Conservation (phyloP, 331 rosid species). For the Malus hybrid region DNA sequence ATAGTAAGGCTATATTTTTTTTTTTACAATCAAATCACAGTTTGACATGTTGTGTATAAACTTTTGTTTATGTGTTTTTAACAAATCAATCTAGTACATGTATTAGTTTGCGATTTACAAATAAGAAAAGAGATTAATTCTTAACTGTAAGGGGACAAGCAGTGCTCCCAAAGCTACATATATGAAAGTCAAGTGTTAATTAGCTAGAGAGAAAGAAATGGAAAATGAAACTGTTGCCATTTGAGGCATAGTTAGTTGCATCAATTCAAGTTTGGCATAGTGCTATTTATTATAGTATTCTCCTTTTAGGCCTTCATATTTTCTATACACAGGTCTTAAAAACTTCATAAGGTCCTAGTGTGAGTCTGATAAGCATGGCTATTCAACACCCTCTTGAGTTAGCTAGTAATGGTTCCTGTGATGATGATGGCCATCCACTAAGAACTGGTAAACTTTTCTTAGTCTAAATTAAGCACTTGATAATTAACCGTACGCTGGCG, state of each 20-base stretch:
- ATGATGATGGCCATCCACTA: constrained; percentile 14
- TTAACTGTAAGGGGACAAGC: too few relatives aligned
- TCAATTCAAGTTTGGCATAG: not conserved
- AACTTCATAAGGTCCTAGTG: not conserved
- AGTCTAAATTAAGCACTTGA: not conserved
- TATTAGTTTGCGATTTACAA: too few relatives aligned
- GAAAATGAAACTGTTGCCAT: not conserved
- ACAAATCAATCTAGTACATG: too few relatives aligned
- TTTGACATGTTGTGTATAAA: too few relatives aligned
- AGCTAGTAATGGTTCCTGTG: constrained; percentile 3
- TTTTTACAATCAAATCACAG: too few relatives aligned
- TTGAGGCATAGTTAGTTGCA: too few relatives aligned
- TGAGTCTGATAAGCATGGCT: constrained; percentile 12
- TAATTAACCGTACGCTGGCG: not conserved
- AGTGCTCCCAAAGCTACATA: too few relatives aligned
- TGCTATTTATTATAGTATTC: not conserved
- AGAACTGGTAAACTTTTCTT: constrained; percentile 18
- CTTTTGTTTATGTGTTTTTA: too few relatives aligned
- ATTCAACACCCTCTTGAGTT: constrained; percentile 1
- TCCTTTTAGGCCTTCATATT: not conserved
- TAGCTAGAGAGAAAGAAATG: not conserved
- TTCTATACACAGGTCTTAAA: not conserved
- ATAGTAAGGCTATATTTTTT: too few relatives aligned
- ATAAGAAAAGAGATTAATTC: too few relatives aligned
- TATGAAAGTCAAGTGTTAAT: not conserved